phyloP scores from a whole-genome alignment of 192 early-diverging fungal genomes.

The Coemansia javaensis region DNA sequence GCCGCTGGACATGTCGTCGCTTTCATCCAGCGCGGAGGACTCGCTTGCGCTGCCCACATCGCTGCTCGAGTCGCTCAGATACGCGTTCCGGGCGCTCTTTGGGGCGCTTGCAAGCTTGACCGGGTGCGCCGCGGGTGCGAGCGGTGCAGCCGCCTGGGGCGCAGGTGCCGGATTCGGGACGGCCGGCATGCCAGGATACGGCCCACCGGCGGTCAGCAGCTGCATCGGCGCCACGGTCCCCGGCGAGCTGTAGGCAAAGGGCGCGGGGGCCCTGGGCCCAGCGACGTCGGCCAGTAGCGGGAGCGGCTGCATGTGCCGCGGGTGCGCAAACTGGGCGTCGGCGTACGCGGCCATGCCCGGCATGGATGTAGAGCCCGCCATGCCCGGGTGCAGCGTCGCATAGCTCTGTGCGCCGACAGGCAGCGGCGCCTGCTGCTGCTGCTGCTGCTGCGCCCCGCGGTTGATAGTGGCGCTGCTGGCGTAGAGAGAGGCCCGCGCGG shows the following conservation, averaged over 20 bases:
- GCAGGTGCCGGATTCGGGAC: too few relatives aligned
- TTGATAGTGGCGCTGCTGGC: constrained; percentile 24
- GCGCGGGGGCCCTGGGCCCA: background rate
- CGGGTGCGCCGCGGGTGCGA: constrained; percentile 20
- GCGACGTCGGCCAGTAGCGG: constrained; percentile 16
- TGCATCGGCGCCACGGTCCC: too few relatives aligned
- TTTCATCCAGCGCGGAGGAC: constrained; percentile 6
- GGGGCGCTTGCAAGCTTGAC: constrained; percentile 34
- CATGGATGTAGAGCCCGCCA: constrained; percentile 42
- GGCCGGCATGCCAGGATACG: too few relatives aligned
- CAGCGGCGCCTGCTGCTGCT: background rate
- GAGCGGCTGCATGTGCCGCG: background rate
- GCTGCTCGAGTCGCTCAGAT: constrained; percentile 35
- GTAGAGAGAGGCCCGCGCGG: constrained; percentile 9
- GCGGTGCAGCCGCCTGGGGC: constrained; percentile 2
- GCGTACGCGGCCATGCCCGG: constrained; percentile 21
- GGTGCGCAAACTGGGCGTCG: background rate
- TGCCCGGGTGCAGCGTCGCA: background rate
- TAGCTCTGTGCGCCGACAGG: background rate
- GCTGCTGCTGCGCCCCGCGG: constrained; percentile 7
- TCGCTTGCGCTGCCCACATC: constrained; percentile 8
- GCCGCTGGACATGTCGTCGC: constrained; percentile 13
- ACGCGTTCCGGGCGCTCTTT: constrained; percentile 27
- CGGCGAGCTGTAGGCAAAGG: background rate
- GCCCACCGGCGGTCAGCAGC: background rate